Conservation (phyloP, 495 filamentous ascomycete genomes). For the Tetracladium setigerum region DNA sequence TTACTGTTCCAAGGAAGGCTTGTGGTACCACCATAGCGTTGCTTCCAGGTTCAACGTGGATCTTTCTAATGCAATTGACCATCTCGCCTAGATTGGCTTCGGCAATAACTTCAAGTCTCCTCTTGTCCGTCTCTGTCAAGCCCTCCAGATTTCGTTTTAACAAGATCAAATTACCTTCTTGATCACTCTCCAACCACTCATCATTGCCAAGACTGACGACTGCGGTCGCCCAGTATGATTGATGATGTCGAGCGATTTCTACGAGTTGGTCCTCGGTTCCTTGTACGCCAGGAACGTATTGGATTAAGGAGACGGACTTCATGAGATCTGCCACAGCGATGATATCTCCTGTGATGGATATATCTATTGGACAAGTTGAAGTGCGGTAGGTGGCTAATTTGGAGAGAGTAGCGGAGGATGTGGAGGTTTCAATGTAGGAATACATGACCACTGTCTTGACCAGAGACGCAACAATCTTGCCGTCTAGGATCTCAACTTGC, state of each 20-base stretch:
- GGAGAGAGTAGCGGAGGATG: slow-evolving; percentile 43
- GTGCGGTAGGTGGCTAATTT: slow-evolving; percentile 70
- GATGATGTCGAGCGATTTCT: slow-evolving; percentile 74
- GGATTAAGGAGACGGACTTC: slow-evolving; percentile 78
- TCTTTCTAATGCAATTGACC: slow-evolving; percentile 69
- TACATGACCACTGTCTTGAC: slow-evolving; percentile 76
- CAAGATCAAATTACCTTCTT: slow-evolving; percentile 80
- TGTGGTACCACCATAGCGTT: slow-evolving; percentile 65
- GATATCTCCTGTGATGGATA: slow-evolving; percentile 59
- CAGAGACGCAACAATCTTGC: slow-evolving; percentile 75
- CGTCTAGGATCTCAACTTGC: slow-evolving; percentile 63
- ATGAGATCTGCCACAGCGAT: slow-evolving; percentile 90
- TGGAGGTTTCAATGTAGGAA: slow-evolving; percentile 40
- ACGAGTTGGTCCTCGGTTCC: slow-evolving; percentile 43
- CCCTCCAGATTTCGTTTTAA: slow-evolving; percentile 62
- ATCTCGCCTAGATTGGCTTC: slow-evolving; percentile 85
- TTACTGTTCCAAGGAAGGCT: slow-evolving; percentile 86
- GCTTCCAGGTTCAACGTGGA: slow-evolving; percentile 48
- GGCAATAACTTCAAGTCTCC: slow-evolving; percentile 61
- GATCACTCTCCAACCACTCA: slow-evolving; percentile 72
- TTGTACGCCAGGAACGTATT: slow-evolving; percentile 46
- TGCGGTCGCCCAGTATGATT: slow-evolving; percentile 75
- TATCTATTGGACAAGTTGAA: slow-evolving; percentile 75
- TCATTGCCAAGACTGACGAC: slow-evolving; percentile 64
- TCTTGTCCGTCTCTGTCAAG: slow-evolving; percentile 64